Base-by-base conservation (phyloP, 257 asterid genomes). In the Phtheirospermum japonicum region DNA sequence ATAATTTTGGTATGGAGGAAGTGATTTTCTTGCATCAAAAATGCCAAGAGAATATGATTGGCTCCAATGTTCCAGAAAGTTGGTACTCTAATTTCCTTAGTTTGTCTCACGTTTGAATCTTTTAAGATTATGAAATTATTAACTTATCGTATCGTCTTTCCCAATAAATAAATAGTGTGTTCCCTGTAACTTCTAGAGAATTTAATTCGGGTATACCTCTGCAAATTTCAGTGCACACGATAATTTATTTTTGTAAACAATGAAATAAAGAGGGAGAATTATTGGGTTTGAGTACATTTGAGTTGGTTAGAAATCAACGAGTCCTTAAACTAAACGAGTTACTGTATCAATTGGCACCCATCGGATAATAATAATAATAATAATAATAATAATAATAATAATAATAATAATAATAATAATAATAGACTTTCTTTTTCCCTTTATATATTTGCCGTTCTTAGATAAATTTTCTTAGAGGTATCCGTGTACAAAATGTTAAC, bases 241-340 rank as follows among this genome's bases (percentile, higher is more conserved):
- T 6, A n/a, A 66, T 61, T 48, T 30, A 52, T 32, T 65, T 62
- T 13, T 56, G 14, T 7, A 14, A 20, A 37, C 54, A 43, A 40
- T 14, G 34, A 19, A 57, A 30, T 40, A 0, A 23, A 4, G 13
- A 4, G 5, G 31, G 58, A 26, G 33, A 49, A 68, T 60, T 61
- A 59, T 50, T 68, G 36, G 37, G 8, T 32, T 61, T 61, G 68
- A 54, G 39, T 42, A 39, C n/a, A n/a, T n/a, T n/a, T n/a, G n/a
- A n/a, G n/a, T n/a, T n/a, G n/a, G n/a, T n/a, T n/a, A n/a, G 59
- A 30, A 16, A 51, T 51, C 20, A 68, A 58, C 57, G 66, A 45
- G 39, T 17, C 28, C 28, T 23, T 23, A 23, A 3, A 1, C 28
- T 23, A 23, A 23, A 23, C 28, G 3, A 23, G 28, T 23, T 23